phyloP scores from a whole-genome alignment of 257 asterid genomes.

The Fraxinus pennsylvanica region DNA sequence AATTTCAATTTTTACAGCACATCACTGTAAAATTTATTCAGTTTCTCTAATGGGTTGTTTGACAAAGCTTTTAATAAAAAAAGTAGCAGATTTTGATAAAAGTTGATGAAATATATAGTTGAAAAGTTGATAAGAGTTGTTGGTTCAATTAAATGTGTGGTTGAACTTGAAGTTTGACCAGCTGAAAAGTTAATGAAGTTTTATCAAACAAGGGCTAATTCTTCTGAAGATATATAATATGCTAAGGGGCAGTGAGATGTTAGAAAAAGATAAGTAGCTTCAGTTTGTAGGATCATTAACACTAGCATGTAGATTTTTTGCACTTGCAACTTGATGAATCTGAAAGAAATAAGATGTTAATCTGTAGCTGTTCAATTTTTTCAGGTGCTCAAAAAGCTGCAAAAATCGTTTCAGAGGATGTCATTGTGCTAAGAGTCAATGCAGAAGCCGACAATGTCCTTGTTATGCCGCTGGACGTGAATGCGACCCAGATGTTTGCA shows the following conservation, averaged over 20 bases:
- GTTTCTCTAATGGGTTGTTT: not conserved
- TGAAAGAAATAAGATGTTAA: not conserved
- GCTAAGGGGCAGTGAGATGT: not conserved
- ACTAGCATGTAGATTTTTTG: not conserved
- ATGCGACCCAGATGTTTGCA: conserved; percentile 99
- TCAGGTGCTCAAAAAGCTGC: conserved; percentile 93
- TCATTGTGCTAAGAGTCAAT: conserved; percentile 98
- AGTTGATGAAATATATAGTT: too few relatives aligned
- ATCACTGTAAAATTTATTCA: not conserved
- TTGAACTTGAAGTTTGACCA: too few relatives aligned
- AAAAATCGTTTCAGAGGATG: conserved; percentile 98
- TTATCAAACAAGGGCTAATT: not conserved
- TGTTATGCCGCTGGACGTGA: conserved; percentile 99
- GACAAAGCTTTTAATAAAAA: too few relatives aligned
- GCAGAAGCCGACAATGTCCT: conserved; percentile 98
- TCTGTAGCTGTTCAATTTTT: conserved; percentile 21
- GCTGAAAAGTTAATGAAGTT: too few relatives aligned
- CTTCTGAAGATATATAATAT: not conserved
- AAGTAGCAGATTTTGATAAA: too few relatives aligned
- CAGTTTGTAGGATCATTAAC: not conserved
- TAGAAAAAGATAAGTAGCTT: not conserved
- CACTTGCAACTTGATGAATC: conserved; percentile 14
- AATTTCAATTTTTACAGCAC: not conserved
- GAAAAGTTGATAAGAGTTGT: too few relatives aligned
- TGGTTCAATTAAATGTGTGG: too few relatives aligned